Conservation (phyloP, 2,329 filamentous ascomycete species). For the Exophiala sp. region DNA sequence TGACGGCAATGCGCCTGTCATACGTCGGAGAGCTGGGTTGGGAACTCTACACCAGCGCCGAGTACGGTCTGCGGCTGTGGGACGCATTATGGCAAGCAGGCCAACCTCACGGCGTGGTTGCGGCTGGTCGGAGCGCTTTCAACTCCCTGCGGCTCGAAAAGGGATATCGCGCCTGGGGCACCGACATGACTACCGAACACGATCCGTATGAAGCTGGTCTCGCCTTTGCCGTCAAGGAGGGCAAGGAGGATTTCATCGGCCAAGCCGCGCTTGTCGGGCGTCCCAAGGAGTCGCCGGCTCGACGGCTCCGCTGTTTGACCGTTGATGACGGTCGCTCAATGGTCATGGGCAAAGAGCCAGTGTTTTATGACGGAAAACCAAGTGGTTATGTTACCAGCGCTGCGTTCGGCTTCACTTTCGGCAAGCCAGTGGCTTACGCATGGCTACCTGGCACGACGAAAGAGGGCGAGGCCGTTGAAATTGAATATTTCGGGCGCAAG, state of each 20-base stretch:
- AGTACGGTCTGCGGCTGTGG: conserved; percentile 58
- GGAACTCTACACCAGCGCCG: conserved; percentile 60
- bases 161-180: conserved; percentile 56
- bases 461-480: conserved; percentile 53
- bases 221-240: conserved; percentile 46
- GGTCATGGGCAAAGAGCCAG: conserved; percentile 61
- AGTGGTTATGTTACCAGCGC: conserved; percentile 60
- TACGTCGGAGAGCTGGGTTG: conserved; percentile 61
- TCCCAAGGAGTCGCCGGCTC: conserved; percentile 35
- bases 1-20: conserved; percentile 55
- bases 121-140: conserved; percentile 57
- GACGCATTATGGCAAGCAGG: conserved; percentile 56
- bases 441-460: conserved; percentile 50
- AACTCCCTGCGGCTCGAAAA: conserved; percentile 59
- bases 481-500: conserved; percentile 59
- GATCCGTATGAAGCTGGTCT: conserved; percentile 60
- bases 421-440: conserved; percentile 58
- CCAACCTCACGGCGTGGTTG: conserved; percentile 53
- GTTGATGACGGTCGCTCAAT: conserved; percentile 57
- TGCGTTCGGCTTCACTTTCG: conserved; percentile 58
- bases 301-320: conserved; percentile 47
- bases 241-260: conserved; percentile 47
- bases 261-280: conserved; percentile 46
- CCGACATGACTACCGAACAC: conserved; percentile 60
- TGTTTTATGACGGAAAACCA: conserved; percentile 47